Percentiles rank a stretch among this genome's conserved stretches.
These are phyloP conservation scores for Sarcocystis neurona DNA, from an alignment of 169 alveolate species.

Conservation along the genomic window DNA sequence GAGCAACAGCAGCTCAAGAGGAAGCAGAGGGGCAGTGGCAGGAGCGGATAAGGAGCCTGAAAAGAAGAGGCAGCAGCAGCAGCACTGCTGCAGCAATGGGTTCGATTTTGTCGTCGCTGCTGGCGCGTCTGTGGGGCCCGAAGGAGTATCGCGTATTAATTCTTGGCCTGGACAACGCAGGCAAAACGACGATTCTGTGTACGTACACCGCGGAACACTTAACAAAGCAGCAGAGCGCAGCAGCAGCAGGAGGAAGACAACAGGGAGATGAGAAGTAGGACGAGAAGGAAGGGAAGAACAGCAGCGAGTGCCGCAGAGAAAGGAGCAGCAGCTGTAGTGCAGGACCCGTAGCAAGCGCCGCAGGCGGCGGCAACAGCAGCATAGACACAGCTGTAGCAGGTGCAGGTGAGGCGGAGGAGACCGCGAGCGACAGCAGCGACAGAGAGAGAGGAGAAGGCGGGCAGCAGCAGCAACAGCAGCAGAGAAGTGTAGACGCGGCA, in stretches of 20 bases:
- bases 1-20: too few relatives aligned
- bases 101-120: constrained; percentile 77
- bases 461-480: constrained; percentile 2
- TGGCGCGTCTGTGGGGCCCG: constrained; percentile 86
- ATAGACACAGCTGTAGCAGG: background rate
- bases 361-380: background rate
- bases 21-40: background rate
- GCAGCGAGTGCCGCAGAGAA: too few relatives aligned
- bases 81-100: constrained; percentile 84
- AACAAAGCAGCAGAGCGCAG: too few relatives aligned
- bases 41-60: background rate
- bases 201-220: too few relatives aligned
- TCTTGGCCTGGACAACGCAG: constrained; percentile 98
- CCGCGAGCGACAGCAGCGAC: too few relatives aligned
- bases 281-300: too few relatives aligned
- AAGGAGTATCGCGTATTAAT: constrained; percentile 93
- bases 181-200: constrained; percentile 96
- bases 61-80: background rate
- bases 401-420: background rate
- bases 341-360: background rate
- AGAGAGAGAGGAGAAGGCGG: too few relatives aligned
- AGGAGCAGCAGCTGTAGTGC: background rate
- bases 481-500: too few relatives aligned
- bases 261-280: too few relatives aligned
- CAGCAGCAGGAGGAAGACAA: too few relatives aligned